Evolutionary conservation across 2,329 filamentous ascomycete species (phyloP), one percentile per base, ranked within the genome.

Genomic region (Tetracladium maxilliforme): DNA sequence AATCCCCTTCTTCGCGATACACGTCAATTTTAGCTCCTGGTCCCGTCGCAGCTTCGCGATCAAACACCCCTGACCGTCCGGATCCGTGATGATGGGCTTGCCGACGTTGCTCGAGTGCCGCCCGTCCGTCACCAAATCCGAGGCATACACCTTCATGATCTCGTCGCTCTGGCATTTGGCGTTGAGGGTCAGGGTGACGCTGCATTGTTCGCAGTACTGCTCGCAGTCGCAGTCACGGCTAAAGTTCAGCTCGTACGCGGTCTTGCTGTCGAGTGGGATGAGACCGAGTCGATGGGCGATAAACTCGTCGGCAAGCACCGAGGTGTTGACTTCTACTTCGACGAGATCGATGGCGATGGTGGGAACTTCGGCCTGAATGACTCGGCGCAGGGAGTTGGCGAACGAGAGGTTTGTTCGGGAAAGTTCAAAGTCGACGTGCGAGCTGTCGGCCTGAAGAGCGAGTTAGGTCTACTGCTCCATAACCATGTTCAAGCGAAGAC

Each of bases 1-100:
- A 36, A 95, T 95, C 2, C 90, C 90, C 64, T 95, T 95, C 64
- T 93, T 94, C 25, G 87, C 90, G 36, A 94, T 79, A 47, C 87
- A 95, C 33, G 70, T 80, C 44, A 98, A 70, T 48, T 83, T 77
- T 32, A 98, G 58, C 51, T 93, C 84, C 54, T 98, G 90, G 3
- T 79, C 83, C 44, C 76, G 78, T 30, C 87, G 68, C 45, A 98
- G 58, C 61, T 95, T 95, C 43, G 79, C 81, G 36, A 98, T 87
- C 38, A 95, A 63, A 22, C 78, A 70, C 2, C 90, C 90, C 29
- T 79, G 70, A 8, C 75, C 74, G 25, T 87, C 80, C 1, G 77
- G 68, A 47, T 98, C 87, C 22, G 66, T 75, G 41, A 92, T 81
- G 30, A 94, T 72, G 2, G 87, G 86, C 33, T 67, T 70, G 23